A percentile compares a stretch with the other conserved stretches of the same genome.
phyloP scores from a whole-genome alignment of 345 rosid species.

The Limnanthes douglasii region DNA sequence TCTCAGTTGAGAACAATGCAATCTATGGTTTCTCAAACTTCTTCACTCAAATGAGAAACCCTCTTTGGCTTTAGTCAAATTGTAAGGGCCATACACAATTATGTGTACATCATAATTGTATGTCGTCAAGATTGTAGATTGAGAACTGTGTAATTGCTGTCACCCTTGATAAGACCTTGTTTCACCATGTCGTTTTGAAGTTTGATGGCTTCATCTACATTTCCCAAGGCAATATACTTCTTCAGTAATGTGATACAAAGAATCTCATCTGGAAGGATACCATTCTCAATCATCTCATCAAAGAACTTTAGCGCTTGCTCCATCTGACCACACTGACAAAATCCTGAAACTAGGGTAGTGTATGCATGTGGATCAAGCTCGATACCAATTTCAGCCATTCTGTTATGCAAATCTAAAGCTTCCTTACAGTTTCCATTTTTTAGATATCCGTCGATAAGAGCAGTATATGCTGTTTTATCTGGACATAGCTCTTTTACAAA shows the following conservation, averaged over 20 bases:
- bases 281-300: conserved; percentile 45
- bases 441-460: conserved; percentile 45
- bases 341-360: conserved; percentile 52
- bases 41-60: too few relatives aligned
- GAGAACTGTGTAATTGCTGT: conserved; percentile 12
- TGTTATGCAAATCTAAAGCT: conserved; percentile 28
- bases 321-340: conserved; percentile 35
- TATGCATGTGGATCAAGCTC: conserved; percentile 57
- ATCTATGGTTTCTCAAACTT: too few relatives aligned
- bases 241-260: conserved; percentile 33
- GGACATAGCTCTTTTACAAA: conserved; percentile 24
- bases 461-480: conserved; percentile 43
- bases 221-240: conserved; percentile 45
- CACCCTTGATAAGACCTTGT: conserved; percentile 20
- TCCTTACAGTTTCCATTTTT: conserved; percentile 37
- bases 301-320: conserved; percentile 35
- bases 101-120: too few relatives aligned
- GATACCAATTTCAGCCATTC: conserved; percentile 40
- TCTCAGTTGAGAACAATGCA: too few relatives aligned
- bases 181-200: conserved; percentile 32
- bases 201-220: conserved; percentile 28
- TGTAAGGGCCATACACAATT: too few relatives aligned
- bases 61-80: too few relatives aligned
- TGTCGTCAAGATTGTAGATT: conserved; percentile 13
- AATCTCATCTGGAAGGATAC: conserved; percentile 43